phyloP scores from a whole-genome alignment of 805 yeast genomes.

The Yarrowia osloensis region DNA sequence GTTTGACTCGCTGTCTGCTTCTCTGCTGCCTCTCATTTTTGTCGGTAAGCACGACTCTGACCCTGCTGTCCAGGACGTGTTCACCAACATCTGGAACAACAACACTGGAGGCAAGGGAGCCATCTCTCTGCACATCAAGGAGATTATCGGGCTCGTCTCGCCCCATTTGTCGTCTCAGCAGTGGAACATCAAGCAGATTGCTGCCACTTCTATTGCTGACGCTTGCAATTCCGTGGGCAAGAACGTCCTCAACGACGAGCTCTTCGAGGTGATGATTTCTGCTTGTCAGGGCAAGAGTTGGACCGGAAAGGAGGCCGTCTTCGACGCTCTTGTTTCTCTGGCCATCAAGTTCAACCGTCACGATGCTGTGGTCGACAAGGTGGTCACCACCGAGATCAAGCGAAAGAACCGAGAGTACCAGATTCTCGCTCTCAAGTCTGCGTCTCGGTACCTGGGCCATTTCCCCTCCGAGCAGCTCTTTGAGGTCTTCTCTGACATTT shows the following conservation, averaged over 20 bases:
- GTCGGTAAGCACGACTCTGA: conserved; percentile 71
- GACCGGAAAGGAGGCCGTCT: conserved; percentile 79
- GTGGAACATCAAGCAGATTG: conserved; percentile 65
- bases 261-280: conserved; percentile 57
- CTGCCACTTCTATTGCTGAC: conserved; percentile 66
- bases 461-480: conserved; percentile 44
- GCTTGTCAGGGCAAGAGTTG: conserved; percentile 79
- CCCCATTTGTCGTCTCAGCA: conserved; percentile 56
- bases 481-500: conserved; percentile 37
- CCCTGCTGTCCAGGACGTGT: conserved; percentile 50
- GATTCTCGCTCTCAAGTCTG: conserved; percentile 52
- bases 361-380: conserved; percentile 46
- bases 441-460: conserved; percentile 53
- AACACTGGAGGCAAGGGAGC: conserved; percentile 74
- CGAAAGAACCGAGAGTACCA: conserved; percentile 69
- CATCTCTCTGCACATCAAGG: conserved; percentile 65
- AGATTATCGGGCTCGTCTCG: conserved; percentile 59
- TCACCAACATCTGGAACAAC: conserved; percentile 74
- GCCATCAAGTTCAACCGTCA: conserved; percentile 49
- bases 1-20: conserved; percentile 61
- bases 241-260: conserved; percentile 34
- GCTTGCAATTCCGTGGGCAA: conserved; percentile 53
- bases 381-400: conserved; percentile 60
- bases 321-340: conserved; percentile 67
- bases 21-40: conserved; percentile 75